A percentile compares a stretch with the other conserved stretches of the same genome.
phyloP scores from a whole-genome alignment of 164 flowering plant species.

The Cinnamomum micranthum region DNA sequence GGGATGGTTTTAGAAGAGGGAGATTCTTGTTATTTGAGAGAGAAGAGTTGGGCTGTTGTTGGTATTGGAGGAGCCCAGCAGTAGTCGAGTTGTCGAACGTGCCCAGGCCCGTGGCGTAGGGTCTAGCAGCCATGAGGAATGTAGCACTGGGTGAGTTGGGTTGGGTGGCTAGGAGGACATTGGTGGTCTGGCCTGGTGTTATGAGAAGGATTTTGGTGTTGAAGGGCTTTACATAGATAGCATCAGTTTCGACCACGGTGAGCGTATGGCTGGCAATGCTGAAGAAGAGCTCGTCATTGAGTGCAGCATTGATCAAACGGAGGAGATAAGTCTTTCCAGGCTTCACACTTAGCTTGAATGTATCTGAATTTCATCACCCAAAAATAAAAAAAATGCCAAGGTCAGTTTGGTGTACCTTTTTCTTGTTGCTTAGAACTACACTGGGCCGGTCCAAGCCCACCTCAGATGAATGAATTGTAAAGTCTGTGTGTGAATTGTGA shows the following conservation, averaged over 20 bases:
- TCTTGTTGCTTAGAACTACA: background rate
- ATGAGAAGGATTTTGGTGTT: conserved; percentile 29
- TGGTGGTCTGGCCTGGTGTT: conserved; percentile 58
- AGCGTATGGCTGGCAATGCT: conserved; percentile 50
- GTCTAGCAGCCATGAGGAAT: conserved; percentile 48
- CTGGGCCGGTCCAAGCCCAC: too few relatives aligned
- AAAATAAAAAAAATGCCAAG: background rate
- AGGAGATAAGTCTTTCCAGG: conserved; percentile 56
- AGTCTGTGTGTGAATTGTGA: too few relatives aligned
- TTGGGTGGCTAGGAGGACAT: conserved; percentile 49
- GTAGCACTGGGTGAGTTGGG: conserved; percentile 31
- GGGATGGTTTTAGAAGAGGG: conserved; percentile 18
- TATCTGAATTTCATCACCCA: conserved; percentile 27
- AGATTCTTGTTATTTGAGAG: conserved; percentile 5
- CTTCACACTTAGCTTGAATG: conserved; percentile 43
- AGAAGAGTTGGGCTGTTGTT: background rate
- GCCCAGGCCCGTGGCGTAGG: conserved; percentile 41
- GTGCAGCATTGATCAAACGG: conserved; percentile 60
- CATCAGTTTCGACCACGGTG: conserved; percentile 55
- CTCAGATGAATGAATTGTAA: too few relatives aligned
- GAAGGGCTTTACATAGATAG: conserved; percentile 51
- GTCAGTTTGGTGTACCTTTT: background rate
- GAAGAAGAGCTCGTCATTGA: conserved; percentile 63
- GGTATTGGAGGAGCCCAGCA: conserved; percentile 37
- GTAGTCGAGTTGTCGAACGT: conserved; percentile 49